Evolutionary conservation across 768 basidiomycete genomes (phyloP).

Genomic region (Exsudoporus frostii): DNA sequence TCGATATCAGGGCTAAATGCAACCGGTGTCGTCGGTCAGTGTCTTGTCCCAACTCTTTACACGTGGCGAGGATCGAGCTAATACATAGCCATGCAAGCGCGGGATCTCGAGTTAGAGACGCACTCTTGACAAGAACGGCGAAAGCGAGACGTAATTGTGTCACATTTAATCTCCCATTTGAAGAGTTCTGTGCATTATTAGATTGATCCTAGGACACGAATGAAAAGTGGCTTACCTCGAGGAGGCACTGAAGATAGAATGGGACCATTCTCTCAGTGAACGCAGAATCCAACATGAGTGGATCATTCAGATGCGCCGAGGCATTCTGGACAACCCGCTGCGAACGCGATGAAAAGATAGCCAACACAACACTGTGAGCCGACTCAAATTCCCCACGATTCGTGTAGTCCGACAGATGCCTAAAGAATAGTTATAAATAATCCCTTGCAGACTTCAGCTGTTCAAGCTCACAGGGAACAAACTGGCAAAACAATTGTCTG

Average conservation of each 20-base stretch:
- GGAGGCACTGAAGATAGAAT: conserved; percentile 68
- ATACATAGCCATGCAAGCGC: conserved; percentile 71
- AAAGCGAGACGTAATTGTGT: conserved; percentile 72
- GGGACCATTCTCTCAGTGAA: conserved; percentile 63
- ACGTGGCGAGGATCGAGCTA: conserved; percentile 48
- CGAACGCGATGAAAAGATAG: conserved; percentile 65
- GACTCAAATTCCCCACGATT: conserved; percentile 83
- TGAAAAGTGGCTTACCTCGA: conserved; percentile 50
- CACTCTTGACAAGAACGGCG: conserved; percentile 64
- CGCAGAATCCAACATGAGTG: conserved; percentile 21
- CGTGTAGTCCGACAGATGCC: conserved; percentile 54
- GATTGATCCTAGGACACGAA: not conserved
- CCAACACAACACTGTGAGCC: conserved; percentile 78
- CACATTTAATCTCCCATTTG: conserved; percentile 55
- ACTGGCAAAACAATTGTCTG: conserved; percentile 55
- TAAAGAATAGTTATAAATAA: conserved; percentile 25
- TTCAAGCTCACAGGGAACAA: conserved; percentile 59
- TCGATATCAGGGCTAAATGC: conserved; percentile 62
- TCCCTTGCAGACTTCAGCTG: not conserved
- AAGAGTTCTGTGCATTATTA: conserved; percentile 51
- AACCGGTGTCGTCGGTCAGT: conserved; percentile 47
- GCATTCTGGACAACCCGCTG: conserved; percentile 29
- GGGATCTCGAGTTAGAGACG: conserved; percentile 40
- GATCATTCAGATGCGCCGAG: conserved; percentile 5
- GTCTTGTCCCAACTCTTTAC: conserved; percentile 29